A percentile compares a stretch with the other conserved stretches of the same genome.
phyloP scores from a whole-genome alignment of 1,284 basidiomycete genomes.

The Schizopora paradoxa region DNA sequence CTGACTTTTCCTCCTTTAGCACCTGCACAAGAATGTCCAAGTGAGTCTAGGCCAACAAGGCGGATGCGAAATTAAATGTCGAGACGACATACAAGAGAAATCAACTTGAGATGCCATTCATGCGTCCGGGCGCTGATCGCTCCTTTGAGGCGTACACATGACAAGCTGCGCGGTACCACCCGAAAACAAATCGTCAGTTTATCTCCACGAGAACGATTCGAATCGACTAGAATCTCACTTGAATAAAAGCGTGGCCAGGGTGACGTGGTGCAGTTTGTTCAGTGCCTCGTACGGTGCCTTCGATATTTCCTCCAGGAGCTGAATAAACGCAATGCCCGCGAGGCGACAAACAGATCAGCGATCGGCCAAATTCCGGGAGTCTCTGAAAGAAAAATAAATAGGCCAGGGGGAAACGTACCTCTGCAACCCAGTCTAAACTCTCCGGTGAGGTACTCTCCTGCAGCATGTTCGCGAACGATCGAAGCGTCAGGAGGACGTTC shows the following conservation, averaged over 20 bases:
- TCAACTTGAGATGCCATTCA: conserved; percentile 17
- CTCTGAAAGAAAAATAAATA: too few relatives aligned
- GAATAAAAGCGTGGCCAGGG: conserved; percentile 72
- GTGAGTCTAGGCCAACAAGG: conserved; percentile 18
- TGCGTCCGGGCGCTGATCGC: conserved; percentile 13
- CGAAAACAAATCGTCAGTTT: conserved; percentile 1
- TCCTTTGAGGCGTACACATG: conserved; percentile 47
- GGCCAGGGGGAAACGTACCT: conserved; percentile 45
- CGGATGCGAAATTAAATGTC: conserved; percentile 12
- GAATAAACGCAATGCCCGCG: conserved; percentile 2
- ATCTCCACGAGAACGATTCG: too few relatives aligned
- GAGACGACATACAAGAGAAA: conserved; percentile 15
- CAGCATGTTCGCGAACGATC: conserved; percentile 80
- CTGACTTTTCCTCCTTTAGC: conserved; percentile 60
- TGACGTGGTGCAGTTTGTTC: conserved; percentile 67
- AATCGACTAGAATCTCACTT: conserved; percentile 50
- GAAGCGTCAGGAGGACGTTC: conserved; percentile 80
- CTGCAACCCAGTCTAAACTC: conserved; percentile 45
- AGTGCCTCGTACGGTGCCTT: conserved; percentile 49
- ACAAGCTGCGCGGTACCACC: conserved; percentile 41
- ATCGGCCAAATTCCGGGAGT: too few relatives aligned
- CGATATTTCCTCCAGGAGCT: conserved; percentile 49
- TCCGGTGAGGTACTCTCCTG: conserved; percentile 43
- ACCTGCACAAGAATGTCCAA: conserved; percentile 36
- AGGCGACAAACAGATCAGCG: conserved; percentile 13